A percentile compares a stretch with the other conserved stretches of the same genome.
These are phyloP conservation scores for Knoxia roxburghii DNA, from an alignment of 257 asterid genomes.

Conservation along the genomic window DNA sequence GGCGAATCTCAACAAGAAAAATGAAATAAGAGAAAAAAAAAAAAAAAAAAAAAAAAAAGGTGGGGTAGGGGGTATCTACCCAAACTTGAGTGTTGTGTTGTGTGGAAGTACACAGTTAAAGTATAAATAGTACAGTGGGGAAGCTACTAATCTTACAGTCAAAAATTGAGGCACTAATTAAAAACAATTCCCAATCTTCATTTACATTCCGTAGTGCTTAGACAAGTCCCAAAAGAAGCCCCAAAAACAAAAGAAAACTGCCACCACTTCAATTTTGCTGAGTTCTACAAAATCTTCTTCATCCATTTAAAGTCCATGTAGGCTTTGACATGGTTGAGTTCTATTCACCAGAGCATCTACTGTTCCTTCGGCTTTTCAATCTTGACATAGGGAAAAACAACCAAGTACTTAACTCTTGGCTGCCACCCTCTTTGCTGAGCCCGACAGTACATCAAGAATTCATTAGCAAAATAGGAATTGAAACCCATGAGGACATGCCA, in stretches of 20 bases:
- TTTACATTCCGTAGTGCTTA: conserved; percentile 36
- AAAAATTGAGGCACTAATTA: conserved; percentile 42
- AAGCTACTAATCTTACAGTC: conserved; percentile 45
- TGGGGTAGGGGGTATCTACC: too few species aligned
- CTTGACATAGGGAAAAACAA: conserved; percentile 69
- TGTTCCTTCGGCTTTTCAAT: conserved; percentile 73
- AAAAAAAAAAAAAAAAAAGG: too few species aligned
- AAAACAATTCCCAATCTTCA: conserved; percentile 43
- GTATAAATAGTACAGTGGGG: too few species aligned
- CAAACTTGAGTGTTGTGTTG: too few species aligned
- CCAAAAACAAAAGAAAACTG: conserved; percentile 22
- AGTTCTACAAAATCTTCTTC: conserved; percentile 24
- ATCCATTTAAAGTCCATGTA: conserved; percentile 9
- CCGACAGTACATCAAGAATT: conserved; percentile 90
- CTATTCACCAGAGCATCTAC: conserved; percentile 31
- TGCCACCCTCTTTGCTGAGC: conserved; percentile 90
- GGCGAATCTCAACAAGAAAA: too few species aligned
- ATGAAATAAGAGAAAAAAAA: too few species aligned
- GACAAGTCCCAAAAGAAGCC: conserved; percentile 13
- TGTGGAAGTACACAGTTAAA: too few species aligned
- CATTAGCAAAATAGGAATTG: conserved; percentile 83
- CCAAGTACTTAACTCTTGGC: conserved; percentile 61
- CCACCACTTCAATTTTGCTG: conserved; percentile 26
- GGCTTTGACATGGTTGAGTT: conserved; percentile 7
- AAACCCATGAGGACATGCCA: conserved; percentile 91